phyloP scores from a whole-genome alignment of 768 basidiomycete species.

The Favolaschia claudopus region DNA sequence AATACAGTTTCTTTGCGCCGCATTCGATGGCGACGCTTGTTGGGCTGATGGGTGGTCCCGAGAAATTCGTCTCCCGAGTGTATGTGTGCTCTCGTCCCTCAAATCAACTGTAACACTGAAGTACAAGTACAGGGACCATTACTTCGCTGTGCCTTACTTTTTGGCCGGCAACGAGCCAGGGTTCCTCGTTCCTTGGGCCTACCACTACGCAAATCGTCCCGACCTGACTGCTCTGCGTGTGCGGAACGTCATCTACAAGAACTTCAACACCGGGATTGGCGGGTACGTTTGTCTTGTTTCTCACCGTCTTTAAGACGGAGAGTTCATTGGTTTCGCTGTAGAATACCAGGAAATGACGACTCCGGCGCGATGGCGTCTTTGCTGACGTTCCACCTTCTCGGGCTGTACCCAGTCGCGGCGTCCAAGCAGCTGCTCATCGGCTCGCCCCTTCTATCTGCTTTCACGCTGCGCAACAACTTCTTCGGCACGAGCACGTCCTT shows the following conservation, averaged over 20 bases:
- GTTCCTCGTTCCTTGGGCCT: constrained; percentile 55
- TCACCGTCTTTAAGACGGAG: not conserved
- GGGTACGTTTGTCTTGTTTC: constrained; percentile 41
- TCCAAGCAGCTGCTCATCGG: constrained; percentile 57
- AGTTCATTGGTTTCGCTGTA: constrained; percentile 15
- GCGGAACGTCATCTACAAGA: constrained; percentile 49
- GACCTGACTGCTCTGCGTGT: constrained; percentile 56
- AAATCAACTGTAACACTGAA: not conserved
- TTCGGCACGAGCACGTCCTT: constrained; percentile 49
- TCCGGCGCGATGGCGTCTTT: constrained; percentile 61
- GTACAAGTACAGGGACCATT: constrained; percentile 44
- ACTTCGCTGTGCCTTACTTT: constrained; percentile 55
- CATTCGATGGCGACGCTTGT: constrained; percentile 58
- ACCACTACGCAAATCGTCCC: constrained; percentile 59
- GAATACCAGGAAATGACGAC: constrained; percentile 61
- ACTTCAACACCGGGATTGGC: constrained; percentile 54
- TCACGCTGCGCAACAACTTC: constrained; percentile 48
- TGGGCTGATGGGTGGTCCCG: constrained; percentile 54
- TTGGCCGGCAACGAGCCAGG: constrained; percentile 59
- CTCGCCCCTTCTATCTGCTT: constrained; percentile 55
- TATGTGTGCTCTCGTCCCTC: constrained; percentile 31
- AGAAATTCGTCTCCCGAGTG: constrained; percentile 51
- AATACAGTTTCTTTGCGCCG: constrained; percentile 60
- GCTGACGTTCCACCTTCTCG: constrained; percentile 57
- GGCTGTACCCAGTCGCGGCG: constrained; percentile 56